phyloP scores from a whole-genome alignment of 805 yeast genomes.

The Suhomyces sp. region DNA sequence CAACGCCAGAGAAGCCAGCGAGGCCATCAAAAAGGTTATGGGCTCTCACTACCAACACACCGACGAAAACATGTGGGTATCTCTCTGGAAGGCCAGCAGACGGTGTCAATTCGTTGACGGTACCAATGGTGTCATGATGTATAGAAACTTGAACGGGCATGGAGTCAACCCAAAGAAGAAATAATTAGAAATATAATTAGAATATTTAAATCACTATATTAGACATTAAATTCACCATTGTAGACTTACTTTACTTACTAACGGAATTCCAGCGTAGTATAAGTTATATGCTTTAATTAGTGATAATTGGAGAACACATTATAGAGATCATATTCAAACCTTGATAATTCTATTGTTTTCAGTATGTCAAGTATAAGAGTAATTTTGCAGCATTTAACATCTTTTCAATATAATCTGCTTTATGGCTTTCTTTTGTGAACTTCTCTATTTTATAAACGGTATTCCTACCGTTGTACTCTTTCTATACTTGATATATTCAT shows the following conservation, averaged over 20 bases:
- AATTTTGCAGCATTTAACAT: no score
- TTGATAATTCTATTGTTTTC: no score
- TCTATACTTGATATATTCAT: constrained; percentile 56
- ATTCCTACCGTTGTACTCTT: constrained; percentile 53
- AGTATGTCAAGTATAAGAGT: no score
- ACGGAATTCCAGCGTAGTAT: no score
- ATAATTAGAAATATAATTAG: neutral
- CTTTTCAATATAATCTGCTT: no score
- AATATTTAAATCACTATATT: no score
- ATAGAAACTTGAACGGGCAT: constrained; percentile 53
- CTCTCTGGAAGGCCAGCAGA: constrained; percentile 58
- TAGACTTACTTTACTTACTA: no score
- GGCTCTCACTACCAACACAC: constrained; percentile 49
- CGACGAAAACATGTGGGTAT: constrained; percentile 56
- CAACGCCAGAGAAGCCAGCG: constrained; percentile 52
- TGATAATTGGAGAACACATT: no score
- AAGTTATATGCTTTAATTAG: no score
- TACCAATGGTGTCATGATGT: constrained; percentile 67
- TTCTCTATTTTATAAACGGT: constrained; percentile 52
- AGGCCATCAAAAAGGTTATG: constrained; percentile 51
- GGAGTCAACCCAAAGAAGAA: constrained; percentile 13
- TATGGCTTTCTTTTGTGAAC: no score
- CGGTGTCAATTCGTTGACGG: constrained; percentile 67
- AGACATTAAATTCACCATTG: no score
- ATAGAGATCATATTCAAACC: no score